phyloP scores from a whole-genome alignment of 441 rosid genomes.

The Melastoma candidum region DNA sequence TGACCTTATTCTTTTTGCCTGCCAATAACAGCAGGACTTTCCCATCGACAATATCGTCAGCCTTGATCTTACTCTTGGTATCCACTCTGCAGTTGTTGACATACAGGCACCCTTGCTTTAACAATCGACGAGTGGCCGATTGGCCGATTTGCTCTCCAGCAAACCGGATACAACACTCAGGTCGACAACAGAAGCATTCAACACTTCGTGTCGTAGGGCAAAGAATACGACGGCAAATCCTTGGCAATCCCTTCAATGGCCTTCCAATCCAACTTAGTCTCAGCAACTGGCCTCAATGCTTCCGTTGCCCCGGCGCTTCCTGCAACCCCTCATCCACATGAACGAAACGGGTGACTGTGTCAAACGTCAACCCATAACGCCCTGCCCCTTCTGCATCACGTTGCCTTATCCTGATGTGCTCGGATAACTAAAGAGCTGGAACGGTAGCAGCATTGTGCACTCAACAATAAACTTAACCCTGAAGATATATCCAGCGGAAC shows the following conservation, averaged over 20 bases:
- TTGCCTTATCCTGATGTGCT: background rate
- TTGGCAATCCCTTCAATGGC: conserved; percentile 76
- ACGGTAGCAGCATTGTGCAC: conserved; percentile 57
- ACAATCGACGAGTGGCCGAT: conserved; percentile 55
- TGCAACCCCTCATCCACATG: conserved; percentile 83
- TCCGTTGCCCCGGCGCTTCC: conserved; percentile 88
- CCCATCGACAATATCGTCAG: conserved; percentile 71
- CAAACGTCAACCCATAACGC: too few species aligned
- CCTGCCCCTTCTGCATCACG: too few species aligned
- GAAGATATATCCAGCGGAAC: conserved; percentile 77
- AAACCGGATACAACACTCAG: conserved; percentile 64
- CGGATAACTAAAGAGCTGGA: conserved; percentile 77
- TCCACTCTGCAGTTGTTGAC: conserved; percentile 85
- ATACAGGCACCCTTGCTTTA: conserved; percentile 93
- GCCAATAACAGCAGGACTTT: conserved; percentile 82
- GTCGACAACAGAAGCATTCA: conserved; percentile 52
- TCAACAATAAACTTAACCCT: conserved; percentile 62
- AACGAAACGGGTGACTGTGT: conserved; percentile 63
- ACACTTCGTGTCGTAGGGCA: conserved; percentile 43
- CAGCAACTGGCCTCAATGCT: conserved; percentile 85
- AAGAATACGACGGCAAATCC: conserved; percentile 79
- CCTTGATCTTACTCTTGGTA: conserved; percentile 55
- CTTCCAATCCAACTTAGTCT: conserved; percentile 85
- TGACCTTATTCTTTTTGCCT: conserved; percentile 91
- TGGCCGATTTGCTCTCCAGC: conserved; percentile 64